Conservation (phyloP, 2,329 filamentous ascomycete genomes). For the Nigrospora osmanthi region DNA sequence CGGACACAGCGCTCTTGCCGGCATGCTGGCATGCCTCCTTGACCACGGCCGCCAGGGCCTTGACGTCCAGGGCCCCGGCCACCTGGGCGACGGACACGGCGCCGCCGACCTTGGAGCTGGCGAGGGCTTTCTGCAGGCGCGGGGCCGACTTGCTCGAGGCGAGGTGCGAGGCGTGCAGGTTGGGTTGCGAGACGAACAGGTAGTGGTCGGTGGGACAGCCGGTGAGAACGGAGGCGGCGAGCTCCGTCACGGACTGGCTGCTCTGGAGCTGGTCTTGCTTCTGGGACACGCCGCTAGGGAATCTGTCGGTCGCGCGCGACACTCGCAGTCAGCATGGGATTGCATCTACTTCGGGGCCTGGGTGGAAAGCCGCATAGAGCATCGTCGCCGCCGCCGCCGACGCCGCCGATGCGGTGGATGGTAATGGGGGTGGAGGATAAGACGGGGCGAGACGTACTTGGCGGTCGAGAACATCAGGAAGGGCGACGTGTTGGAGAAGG, state of each 20-base stretch:
- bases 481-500: slow-evolving; percentile 81
- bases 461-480: slow-evolving; percentile 83
- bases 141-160: slow-evolving; percentile 35
- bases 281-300: slow-evolving; percentile 22
- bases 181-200: slow-evolving; percentile 70
- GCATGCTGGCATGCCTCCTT: slow-evolving; percentile 32
- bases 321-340: slow-evolving; percentile 12
- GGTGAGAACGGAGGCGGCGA: slow-evolving; percentile 45
- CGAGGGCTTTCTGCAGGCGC: slow-evolving; percentile 37
- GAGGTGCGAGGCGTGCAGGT: slow-evolving; percentile 65
- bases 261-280: slow-evolving; percentile 39
- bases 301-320: neutral
- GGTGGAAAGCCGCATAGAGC: slow-evolving; percentile 6
- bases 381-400: no score
- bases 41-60: slow-evolving; percentile 36
- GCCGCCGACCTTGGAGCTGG: slow-evolving; percentile 24
- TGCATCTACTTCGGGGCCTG: neutral
- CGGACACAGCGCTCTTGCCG: slow-evolving; percentile 24
- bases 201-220: slow-evolving; percentile 70
- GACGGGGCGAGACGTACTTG: slow-evolving; percentile 47
- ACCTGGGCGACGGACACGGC: slow-evolving; percentile 49
- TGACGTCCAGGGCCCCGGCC: slow-evolving; percentile 37
- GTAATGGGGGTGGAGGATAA: neutral
- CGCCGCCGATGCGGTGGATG: neutral
- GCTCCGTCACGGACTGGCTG: slow-evolving; percentile 31